Evolutionary conservation across 1,284 basidiomycete genomes (phyloP), one percentile per base, ranked within the genome.

Genomic region (Coniferiporia sulphurascens): DNA sequence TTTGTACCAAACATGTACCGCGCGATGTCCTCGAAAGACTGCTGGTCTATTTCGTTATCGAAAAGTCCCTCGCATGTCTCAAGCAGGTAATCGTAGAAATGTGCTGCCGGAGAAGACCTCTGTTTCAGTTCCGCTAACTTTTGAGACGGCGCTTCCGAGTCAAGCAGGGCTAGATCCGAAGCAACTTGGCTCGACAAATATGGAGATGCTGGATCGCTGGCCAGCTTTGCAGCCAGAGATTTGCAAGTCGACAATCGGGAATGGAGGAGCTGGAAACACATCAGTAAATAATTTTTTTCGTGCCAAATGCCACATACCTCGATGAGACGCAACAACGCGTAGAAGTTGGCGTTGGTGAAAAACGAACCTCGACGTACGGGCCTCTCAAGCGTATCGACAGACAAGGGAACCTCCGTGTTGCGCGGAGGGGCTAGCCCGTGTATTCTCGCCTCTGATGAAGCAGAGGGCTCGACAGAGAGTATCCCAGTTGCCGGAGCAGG

Each of bases 331-430:
- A 97, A 74, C 48, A 97, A 76, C 12, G 86, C 83, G 75, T 97
- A 99, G 69, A 93, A 93, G 45, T 86, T 81, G 38, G 91, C 93
- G 74, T 96, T 98, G 64, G 88, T 86, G 74, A 94, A 98, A 74
- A 98, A 94, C 80, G 64, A 84, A 79, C 64, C 78, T 78, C 44
- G 79, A 74, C 32, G 78, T 69, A 3, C 71, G 65, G 4, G 60
- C 48, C 60, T 68, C 62, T 38, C 67, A 60, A 9, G 59, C 52
- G 4, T 32, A 46, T 57, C 49, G 32, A 48, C 64, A 9, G 56
- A 43, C 12, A 48, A 21, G 1, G 58, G 44, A 22, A 63, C 64
- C 55, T 68, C 64, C 8, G 43, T 57, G 15, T 43, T 55, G 0
- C 41, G 32, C 22, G 60, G 65, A 51, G 69, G 65, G 35, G 64